Base-by-base conservation (phyloP, 179 eudicot genomes). In the Silene noctiflora region DNA sequence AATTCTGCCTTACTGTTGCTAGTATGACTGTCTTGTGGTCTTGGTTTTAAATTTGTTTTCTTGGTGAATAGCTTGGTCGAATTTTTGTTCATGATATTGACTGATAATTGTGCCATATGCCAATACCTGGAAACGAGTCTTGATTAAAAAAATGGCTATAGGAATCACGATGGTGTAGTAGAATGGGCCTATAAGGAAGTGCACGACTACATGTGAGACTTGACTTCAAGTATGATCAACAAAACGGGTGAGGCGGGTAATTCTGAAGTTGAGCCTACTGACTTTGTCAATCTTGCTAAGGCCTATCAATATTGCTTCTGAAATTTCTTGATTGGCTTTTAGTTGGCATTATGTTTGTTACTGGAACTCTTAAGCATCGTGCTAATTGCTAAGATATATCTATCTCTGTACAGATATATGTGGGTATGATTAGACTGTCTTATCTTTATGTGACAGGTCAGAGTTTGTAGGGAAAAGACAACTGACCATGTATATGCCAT, bases 401-500 rank as follows among this genome's bases (percentile, higher is more conserved):
- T n/a, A 65, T 11, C 25, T 22, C 53, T 13, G 33, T 1, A 48
- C 25, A 27, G 22, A 46, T 27, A 31, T 48, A 12, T 33, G 65
- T 59, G 12, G 19, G 31, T 39, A 25, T 67, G 17, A 63, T 62
- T 69, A 75, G 62, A 31, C 64, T 42, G 39, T 67, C 22, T 27
- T 25, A 58, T 44, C 74, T 76, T 48, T 80, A 67, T 67, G 76
- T 72, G 72, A 67, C 85, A 94, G 98, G 98, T 94, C 61, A 85
- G 98, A 85, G 72, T 93, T 56, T 93, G 98, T 77, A 84, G 91
- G 75, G 97, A 93, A 81, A 93, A 89, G 88, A 78, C 89, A 68
- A 88, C 91, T 61, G 87, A 90, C 71, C 83, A 86, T 69, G 98
- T 94, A 6, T 94, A 89, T 85, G 98, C 98, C 56, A 94, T 94